Evolutionary conservation across 306 rosid genomes (phyloP).

Genomic region (Prunus kanzakura): DNA sequence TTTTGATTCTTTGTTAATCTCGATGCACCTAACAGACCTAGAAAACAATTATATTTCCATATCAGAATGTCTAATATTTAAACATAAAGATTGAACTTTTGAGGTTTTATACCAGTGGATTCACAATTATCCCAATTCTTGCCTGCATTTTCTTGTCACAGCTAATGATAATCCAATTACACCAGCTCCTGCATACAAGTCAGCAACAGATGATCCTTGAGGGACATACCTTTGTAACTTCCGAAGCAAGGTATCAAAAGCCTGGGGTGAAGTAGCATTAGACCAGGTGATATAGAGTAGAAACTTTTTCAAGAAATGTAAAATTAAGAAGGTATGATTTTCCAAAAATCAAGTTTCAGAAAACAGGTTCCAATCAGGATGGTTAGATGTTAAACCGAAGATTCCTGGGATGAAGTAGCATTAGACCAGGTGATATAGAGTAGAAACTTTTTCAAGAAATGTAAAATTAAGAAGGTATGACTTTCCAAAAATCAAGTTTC

Average conservation of each 20-base stretch:
- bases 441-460: background rate
- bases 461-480: background rate
- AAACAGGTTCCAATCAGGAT: background rate
- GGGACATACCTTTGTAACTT: slow-evolving; percentile 90
- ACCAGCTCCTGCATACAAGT: slow-evolving; percentile 97
- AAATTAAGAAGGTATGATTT: background rate
- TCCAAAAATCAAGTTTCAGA: background rate
- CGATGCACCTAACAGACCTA: slow-evolving; percentile 92
- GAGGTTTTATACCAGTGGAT: slow-evolving; percentile 8
- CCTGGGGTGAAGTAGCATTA: slow-evolving; percentile 44
- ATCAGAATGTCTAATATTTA: background rate
- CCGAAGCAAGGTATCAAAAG: slow-evolving; percentile 77
- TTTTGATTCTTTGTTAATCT: slow-evolving; percentile 88
- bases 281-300: background rate
- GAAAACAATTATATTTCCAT: slow-evolving; percentile 6
- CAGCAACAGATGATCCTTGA: slow-evolving; percentile 78
- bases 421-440: background rate
- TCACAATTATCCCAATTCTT: slow-evolving; percentile 37
- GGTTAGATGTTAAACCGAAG: background rate
- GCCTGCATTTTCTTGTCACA: slow-evolving; percentile 91
- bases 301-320: slow-evolving; percentile 2
- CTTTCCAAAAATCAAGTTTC: background rate
- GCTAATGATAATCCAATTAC: slow-evolving; percentile 93
- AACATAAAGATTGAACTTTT: slow-evolving; percentile 11
- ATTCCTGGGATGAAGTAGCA: slow-evolving; percentile 15